A percentile compares a stretch with the other conserved stretches of the same genome.
phyloP scores from a whole-genome alignment of 2,329 filamentous ascomycete genomes.

The Botrytis squamosa region DNA sequence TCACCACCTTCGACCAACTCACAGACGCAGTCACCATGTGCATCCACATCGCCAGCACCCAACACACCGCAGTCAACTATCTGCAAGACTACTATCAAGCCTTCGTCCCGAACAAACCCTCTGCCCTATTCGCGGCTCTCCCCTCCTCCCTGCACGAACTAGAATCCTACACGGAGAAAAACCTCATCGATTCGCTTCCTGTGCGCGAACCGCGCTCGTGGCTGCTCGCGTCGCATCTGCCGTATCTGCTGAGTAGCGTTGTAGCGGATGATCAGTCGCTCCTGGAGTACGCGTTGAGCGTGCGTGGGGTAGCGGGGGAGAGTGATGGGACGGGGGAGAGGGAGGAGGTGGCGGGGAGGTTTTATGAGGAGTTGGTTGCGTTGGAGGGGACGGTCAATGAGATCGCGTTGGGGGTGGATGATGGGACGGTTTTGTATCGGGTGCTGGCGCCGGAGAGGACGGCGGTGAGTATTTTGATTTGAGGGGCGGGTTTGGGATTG shows the following conservation, averaged over 20 bases:
- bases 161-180: not conserved
- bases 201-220: not conserved
- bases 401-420: conserved; percentile 12
- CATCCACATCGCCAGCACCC: conserved; percentile 51
- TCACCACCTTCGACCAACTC: not conserved
- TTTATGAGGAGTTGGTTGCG: conserved; percentile 18
- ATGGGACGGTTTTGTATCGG: conserved; percentile 7
- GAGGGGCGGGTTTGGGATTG: not conserved
- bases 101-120: conserved; percentile 41
- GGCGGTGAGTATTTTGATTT: conserved; percentile 19
- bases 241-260: not conserved
- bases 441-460: conserved; percentile 15
- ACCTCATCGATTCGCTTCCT: not conserved
- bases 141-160: not conserved
- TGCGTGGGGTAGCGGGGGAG: not conserved
- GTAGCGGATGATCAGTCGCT: conserved; percentile 14
- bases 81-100: conserved; percentile 51
- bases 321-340: not conserved
- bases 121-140: not conserved
- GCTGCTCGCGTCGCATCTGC: not conserved
- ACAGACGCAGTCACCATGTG: conserved; percentile 51
- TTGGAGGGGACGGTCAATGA: conserved; percentile 1
- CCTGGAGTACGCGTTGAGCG: conserved; percentile 10
- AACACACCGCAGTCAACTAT: conserved; percentile 53
- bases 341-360: not conserved